Conservation (phyloP, 1,284 basidiomycete genomes). For the Amylostereum areolatum region DNA sequence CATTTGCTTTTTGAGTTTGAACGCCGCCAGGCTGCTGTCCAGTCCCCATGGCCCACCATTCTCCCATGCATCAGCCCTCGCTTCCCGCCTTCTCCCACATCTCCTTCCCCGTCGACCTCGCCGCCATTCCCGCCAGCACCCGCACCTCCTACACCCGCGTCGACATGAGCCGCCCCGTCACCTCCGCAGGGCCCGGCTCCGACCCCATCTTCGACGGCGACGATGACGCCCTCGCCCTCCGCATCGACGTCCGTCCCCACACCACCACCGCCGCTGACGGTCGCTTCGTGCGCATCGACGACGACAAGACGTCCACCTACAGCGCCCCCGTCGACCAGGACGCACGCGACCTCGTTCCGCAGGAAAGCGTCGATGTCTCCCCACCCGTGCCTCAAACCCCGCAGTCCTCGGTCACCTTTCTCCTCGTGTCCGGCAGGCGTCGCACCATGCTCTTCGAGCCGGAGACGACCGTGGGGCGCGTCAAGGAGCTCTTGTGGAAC, state of each 20-base stretch:
- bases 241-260: neutral
- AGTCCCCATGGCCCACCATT: neutral
- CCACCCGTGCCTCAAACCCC: slow-evolving; percentile 45
- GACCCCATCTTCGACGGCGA: slow-evolving; percentile 12
- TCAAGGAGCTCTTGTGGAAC: slow-evolving; percentile 83
- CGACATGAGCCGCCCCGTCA: slow-evolving; percentile 18
- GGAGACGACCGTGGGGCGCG: slow-evolving; percentile 69
- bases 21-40: too few species aligned
- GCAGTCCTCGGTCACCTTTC: slow-evolving; percentile 67
- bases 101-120: slow-evolving; percentile 17
- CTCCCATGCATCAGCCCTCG: slow-evolving; percentile 7
- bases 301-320: slow-evolving; percentile 8
- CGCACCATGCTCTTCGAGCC: slow-evolving; percentile 77
- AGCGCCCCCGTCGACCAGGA: too few species aligned
- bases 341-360: too few species aligned
- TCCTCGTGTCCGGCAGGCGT: slow-evolving; percentile 69
- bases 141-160: slow-evolving; percentile 33
- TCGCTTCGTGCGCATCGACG: slow-evolving; percentile 6
- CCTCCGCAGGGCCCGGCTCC: slow-evolving; percentile 13
- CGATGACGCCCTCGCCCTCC: slow-evolving; percentile 7
- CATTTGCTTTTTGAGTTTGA: too few species aligned
- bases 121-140: slow-evolving; percentile 26
- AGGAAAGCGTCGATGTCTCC: too few species aligned
- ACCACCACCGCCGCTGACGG: neutral
- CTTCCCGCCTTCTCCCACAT: slow-evolving; percentile 8